Evolutionary conservation across 176 grass and related monocot genomes (phyloP), one percentile per base, ranked within the genome.

Genomic region (Zea luxurians): DNA sequence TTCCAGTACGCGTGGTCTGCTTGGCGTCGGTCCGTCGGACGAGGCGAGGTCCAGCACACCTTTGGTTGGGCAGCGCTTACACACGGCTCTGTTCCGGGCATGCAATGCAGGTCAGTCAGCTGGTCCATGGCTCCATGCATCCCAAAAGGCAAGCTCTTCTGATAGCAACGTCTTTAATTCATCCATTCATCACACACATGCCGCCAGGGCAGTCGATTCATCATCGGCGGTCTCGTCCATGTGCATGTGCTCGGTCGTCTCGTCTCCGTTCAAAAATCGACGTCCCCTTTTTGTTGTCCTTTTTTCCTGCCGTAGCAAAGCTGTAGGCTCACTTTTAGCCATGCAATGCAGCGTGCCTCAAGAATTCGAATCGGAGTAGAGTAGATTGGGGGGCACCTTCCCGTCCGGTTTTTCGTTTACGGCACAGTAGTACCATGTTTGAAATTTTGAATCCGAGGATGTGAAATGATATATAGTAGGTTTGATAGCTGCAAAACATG

Each of bases 301-400:
- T 80, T 80, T 71, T 72, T 11, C 27, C 82, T 65, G 47, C 1
- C 57, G 43, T 41, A 47, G 64, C 76, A 59, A 49, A 49, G 64
- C 64, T 84, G 65, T 76, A 80, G 76, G 78, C 58, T 66, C 82
- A 41, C 83, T 82, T 89, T 89, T 75, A 45, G 62, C 46, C 74
- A 83, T 66, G 37, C 15, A 85, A 83, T 66, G 37, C 15, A 85
- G 61, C 55, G 21, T 79, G 68, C 38, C 45, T 6, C 37, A 66
- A 53, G 67, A 67, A 77, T 47, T 67, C 43, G 43, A 67, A 46
- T 34, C 69, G 50, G 68, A 34, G 37, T 21, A 45, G 38, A 42
- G 53, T 53, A 62, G 50, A 47, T 21, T 27, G 17, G 76, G 48
- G 58, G 61, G 38, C 37, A 64, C 62, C 75, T 83, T 46, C 36